A percentile compares a stretch with the other conserved stretches of the same genome.
phyloP scores from a whole-genome alignment of 1,284 basidiomycete genomes.

The Termitomyces sp. region DNA sequence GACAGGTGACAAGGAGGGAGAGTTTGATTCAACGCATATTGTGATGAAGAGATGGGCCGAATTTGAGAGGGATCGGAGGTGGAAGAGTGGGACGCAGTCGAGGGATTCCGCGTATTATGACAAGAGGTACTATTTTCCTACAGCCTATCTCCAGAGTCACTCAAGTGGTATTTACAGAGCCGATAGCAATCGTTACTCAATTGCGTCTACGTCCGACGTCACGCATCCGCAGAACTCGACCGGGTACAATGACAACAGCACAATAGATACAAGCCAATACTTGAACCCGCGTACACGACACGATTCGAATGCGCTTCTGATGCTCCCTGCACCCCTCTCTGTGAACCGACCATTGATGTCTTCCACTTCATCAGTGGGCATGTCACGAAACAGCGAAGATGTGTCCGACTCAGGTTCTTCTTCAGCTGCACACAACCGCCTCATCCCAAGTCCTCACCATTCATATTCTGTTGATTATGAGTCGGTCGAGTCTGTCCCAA shows the following conservation, averaged over 20 bases:
- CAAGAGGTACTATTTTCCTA: constrained; percentile 51
- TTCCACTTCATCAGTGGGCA: constrained; percentile 52
- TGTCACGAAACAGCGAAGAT: constrained; percentile 65
- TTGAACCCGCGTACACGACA: constrained; percentile 47
- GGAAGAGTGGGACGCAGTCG: constrained; percentile 82
- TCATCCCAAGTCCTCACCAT: constrained; percentile 47
- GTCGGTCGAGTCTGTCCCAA: constrained; percentile 28
- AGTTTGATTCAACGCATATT: constrained; percentile 94
- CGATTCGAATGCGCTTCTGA: constrained; percentile 64
- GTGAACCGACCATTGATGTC: constrained; percentile 45
- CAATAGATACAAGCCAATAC: constrained; percentile 48
- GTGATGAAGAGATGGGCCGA: constrained; percentile 99
- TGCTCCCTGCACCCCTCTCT: constrained; percentile 65
- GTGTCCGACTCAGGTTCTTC: constrained; percentile 50
- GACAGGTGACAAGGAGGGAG: constrained; percentile 90
- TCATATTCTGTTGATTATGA: constrained; percentile 34
- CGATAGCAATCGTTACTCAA: constrained; percentile 65
- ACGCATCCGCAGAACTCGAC: constrained; percentile 50
- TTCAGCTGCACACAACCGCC: constrained; percentile 52
- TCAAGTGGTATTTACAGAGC: constrained; percentile 27
- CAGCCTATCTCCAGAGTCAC: constrained; percentile 2
- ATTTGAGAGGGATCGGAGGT: constrained; percentile 93
- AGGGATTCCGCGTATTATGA: constrained; percentile 76
- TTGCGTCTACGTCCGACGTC: constrained; percentile 68
- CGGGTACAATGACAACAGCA: constrained; percentile 52